A percentile compares a stretch with the other conserved stretches of the same genome.
Evolutionary conservation across 495 filamentous ascomycete genomes (phyloP).

Genomic region (Aspergillus bertholletiae): DNA sequence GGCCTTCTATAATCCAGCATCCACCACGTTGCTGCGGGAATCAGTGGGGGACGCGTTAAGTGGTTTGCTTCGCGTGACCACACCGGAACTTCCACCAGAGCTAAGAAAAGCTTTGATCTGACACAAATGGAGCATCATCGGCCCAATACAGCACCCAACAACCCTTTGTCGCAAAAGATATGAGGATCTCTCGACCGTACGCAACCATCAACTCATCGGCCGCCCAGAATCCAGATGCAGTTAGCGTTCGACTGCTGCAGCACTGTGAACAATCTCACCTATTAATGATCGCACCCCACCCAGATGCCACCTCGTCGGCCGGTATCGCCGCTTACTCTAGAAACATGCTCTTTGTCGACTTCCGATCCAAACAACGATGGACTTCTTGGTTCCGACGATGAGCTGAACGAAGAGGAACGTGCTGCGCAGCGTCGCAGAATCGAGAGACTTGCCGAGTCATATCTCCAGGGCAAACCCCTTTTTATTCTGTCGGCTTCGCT

Average conservation of each 20-base stretch:
- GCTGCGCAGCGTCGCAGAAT: slow-evolving; percentile 51
- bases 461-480: slow-evolving; percentile 53
- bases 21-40: slow-evolving; percentile 22
- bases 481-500: slow-evolving; percentile 61
- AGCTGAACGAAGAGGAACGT: slow-evolving; percentile 46
- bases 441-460: slow-evolving; percentile 56
- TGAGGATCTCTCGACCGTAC: slow-evolving; percentile 18
- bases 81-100: slow-evolving; percentile 9
- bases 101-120: not conserved
- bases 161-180: slow-evolving; percentile 18
- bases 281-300: slow-evolving; percentile 16
- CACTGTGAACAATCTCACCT: slow-evolving; percentile 7
- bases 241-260: slow-evolving; percentile 19
- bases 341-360: slow-evolving; percentile 44
- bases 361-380: slow-evolving; percentile 37
- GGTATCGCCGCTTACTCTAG: slow-evolving; percentile 37
- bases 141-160: not conserved
- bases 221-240: slow-evolving; percentile 19
- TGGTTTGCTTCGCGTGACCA: slow-evolving; percentile 30
- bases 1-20: slow-evolving; percentile 3
- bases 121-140: not conserved
- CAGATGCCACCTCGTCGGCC: slow-evolving; percentile 38
- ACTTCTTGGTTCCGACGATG: slow-evolving; percentile 55
- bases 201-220: not conserved
- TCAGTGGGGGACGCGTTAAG: slow-evolving; percentile 32